Base-by-base conservation (phyloP, 2,329 filamentous ascomycete genomes). In the Colletotrichum eremochloae region DNA sequence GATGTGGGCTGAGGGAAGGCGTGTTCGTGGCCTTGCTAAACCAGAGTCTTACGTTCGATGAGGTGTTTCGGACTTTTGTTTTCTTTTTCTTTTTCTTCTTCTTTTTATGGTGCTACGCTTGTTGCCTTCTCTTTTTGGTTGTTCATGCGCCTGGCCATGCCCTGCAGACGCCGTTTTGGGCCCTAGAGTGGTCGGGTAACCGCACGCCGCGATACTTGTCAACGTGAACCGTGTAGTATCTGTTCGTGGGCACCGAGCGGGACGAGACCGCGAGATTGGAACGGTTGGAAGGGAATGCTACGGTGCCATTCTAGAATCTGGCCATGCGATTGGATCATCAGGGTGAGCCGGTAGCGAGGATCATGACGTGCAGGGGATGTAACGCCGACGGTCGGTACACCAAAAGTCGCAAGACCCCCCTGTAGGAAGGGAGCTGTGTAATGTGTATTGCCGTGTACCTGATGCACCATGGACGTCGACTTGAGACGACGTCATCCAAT, bases 61-160 rank as follows among this genome's bases (percentile, higher is more conserved):
- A 38, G 29, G 18, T n/a, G 63, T 71, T 71, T 71, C 68, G n/a
- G 15, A 3, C 12, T 2, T 46, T n/a, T 4, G n/a, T 20, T 46
- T 11, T 46, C 44, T n/a, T 4, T n/a, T 14, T 66, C 24, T 24
- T 20, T 46, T 11, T 46, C 44, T n/a, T 4, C 11, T 14, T 66
- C 36, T 6, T 14, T 14, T 56, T 52, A 24, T 31, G 12, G 40
- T 42, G 61, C 67, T 42, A 50, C 68, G 57, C 63, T 68, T 44
- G 56, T 50, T 57, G 44, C 38, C 20, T 56, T 62, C 40, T 1
- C 8, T 31, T 24, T 18, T 33, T 15, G 3, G 3, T 40, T 40
- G 31, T n/a, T 66, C 44, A 67, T 70, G 55, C 67, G 18, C 3
- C 42, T 42, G 29, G 44, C 9, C 8, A 11, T 29, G 33, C 18